Conservation (phyloP, 192 early-diverging fungal species). For the Borealophlyctis nickersoniae region DNA sequence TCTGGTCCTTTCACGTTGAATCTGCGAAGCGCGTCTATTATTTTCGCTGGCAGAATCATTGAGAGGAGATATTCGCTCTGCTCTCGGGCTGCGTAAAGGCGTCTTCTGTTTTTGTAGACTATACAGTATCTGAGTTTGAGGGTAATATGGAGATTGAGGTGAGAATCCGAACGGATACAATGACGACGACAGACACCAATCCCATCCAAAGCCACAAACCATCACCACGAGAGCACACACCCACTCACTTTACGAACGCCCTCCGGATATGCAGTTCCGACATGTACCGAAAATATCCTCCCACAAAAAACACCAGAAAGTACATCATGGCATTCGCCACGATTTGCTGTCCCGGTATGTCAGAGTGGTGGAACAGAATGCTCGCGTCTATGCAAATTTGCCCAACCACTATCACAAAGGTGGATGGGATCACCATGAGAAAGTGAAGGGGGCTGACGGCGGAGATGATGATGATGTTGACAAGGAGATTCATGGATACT, state of each 20-base stretch:
- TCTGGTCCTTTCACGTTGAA: constrained; percentile 20
- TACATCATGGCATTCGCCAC: constrained; percentile 24
- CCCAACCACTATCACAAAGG: constrained; percentile 11
- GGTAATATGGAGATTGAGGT: background rate
- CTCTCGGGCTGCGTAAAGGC: constrained; percentile 19
- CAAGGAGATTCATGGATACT: background rate
- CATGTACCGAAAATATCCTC: constrained; percentile 15
- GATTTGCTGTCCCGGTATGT: background rate
- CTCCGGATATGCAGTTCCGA: constrained; percentile 24
- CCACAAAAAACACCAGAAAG: constrained; percentile 9
- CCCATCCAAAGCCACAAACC: too few relatives aligned
- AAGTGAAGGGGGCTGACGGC: constrained; percentile 15
- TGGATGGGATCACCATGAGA: background rate
- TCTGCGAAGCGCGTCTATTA: constrained; percentile 23
- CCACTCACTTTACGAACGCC: constrained; percentile 22
- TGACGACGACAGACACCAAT: too few relatives aligned
- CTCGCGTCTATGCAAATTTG: constrained; percentile 18
- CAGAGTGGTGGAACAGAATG: background rate
- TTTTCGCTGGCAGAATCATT: constrained; percentile 34
- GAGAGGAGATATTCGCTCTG: constrained; percentile 29
- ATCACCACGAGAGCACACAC: too few relatives aligned
- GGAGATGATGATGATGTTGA: constrained; percentile 14
- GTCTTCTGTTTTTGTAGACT: constrained; percentile 20
- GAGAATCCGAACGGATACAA: too few relatives aligned
- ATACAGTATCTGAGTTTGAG: constrained; percentile 13